phyloP scores from a whole-genome alignment of 306 rosid species.

The Myrica gale region DNA sequence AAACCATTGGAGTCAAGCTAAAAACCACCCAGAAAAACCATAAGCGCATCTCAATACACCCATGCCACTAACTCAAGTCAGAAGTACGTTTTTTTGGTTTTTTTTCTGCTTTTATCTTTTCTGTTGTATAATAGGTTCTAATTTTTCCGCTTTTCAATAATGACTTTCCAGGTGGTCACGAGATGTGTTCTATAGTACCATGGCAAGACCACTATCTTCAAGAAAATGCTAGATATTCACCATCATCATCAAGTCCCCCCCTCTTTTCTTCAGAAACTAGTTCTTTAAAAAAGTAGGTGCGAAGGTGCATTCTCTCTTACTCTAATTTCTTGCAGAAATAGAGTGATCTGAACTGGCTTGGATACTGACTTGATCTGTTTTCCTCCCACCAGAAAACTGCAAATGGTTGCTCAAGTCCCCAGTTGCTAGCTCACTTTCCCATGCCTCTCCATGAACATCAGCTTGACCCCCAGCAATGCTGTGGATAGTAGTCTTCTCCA shows the following conservation, averaged over 20 bases:
- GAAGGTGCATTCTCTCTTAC: conserved; percentile 32
- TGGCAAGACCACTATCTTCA: conserved; percentile 28
- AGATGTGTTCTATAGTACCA: conserved; percentile 41
- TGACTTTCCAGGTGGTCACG: conserved; percentile 34
- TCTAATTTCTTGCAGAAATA: conserved; percentile 51
- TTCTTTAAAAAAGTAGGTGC: conserved; percentile 27
- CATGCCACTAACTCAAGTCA: conserved; percentile 38
- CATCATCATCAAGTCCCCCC: conserved; percentile 30
- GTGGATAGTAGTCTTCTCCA: conserved; percentile 30
- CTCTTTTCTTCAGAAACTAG: conserved; percentile 26
- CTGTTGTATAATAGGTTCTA: conserved; percentile 32
- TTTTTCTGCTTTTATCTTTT: conserved; percentile 13
- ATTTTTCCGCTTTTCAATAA: conserved; percentile 27
- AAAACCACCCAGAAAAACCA: conserved; percentile 35
- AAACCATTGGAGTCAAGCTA: conserved; percentile 10
- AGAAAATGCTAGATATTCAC: conserved; percentile 31
- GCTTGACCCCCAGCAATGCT: conserved; percentile 25
- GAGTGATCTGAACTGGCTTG: conserved; percentile 42
- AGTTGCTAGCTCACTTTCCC: conserved; percentile 28
- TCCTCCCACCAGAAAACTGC: conserved; percentile 37
- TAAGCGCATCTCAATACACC: conserved; percentile 36
- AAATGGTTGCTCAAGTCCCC: conserved; percentile 34
- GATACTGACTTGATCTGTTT: conserved; percentile 35
- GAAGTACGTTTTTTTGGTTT: conserved; percentile 26
- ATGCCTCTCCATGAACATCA: conserved; percentile 26